Evolutionary conservation across 2,329 filamentous ascomycete species (phyloP).

Genomic region (Aspergillus sp.): DNA sequence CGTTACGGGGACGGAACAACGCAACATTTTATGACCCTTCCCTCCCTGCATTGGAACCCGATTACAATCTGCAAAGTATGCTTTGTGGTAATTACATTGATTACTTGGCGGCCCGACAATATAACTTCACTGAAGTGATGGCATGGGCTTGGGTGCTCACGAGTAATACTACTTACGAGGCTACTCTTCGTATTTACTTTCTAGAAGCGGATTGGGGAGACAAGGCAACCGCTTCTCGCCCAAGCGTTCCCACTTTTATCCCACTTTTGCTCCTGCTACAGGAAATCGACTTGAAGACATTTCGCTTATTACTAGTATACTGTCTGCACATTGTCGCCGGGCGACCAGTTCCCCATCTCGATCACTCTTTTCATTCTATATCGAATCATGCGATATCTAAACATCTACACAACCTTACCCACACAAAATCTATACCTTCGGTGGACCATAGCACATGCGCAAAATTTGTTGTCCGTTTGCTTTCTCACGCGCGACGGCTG

Average conservation of each 20-base stretch:
- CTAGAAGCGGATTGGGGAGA: conserved; percentile 26
- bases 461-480: conserved; percentile 46
- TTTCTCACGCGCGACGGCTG: conserved; percentile 51
- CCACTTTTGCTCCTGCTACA: conserved; percentile 47
- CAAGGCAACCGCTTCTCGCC: conserved; percentile 1
- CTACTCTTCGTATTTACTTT: conserved; percentile 37
- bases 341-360: conserved; percentile 18
- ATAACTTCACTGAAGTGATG: conserved; percentile 41
- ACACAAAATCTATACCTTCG: conserved; percentile 11
- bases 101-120: conserved; percentile 34
- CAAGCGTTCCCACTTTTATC: conserved; percentile 47
- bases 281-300: conserved; percentile 40
- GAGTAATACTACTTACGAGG: conserved; percentile 33
- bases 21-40: not conserved
- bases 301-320: conserved; percentile 45
- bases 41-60: conserved; percentile 15
- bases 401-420: not conserved
- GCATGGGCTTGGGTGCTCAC: conserved; percentile 50
- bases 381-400: conserved; percentile 4
- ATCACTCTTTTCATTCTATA: not conserved
- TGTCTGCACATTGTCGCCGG: conserved; percentile 36
- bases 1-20: conserved; percentile 16
- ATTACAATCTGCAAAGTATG: conserved; percentile 30
- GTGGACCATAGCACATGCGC: conserved; percentile 34
- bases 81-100: conserved; percentile 30